phyloP scores from a whole-genome alignment of 2,329 filamentous ascomycete genomes.

The Fusarium illudens region DNA sequence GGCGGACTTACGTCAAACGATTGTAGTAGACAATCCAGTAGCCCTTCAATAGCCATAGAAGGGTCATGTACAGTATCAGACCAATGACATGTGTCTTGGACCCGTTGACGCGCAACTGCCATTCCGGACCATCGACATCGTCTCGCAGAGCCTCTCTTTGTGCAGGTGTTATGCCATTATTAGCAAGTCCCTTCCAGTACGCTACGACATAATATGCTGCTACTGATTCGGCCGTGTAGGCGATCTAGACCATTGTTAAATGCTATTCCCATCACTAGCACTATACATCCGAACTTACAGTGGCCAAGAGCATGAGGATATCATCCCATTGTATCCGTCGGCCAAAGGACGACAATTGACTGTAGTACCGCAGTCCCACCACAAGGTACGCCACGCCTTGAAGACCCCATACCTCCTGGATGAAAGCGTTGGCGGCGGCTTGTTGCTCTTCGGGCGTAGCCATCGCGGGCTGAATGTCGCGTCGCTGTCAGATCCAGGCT shows the following conservation, averaged over 20 bases:
- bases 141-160: neutral
- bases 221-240: slow-evolving; percentile 10
- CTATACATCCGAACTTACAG: neutral
- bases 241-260: neutral
- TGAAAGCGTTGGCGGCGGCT: slow-evolving; percentile 4
- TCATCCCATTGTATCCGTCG: slow-evolving; percentile 9
- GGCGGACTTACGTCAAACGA: neutral
- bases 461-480: neutral
- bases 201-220: slow-evolving; percentile 11
- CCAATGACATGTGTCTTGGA: slow-evolving; percentile 12
- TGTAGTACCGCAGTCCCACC: slow-evolving; percentile 8
- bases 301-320: slow-evolving; percentile 5
- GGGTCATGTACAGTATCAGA: slow-evolving; percentile 6
- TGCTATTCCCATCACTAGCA: neutral
- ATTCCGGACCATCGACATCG: neutral
- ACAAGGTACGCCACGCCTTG: slow-evolving; percentile 7
- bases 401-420: slow-evolving; percentile 12
- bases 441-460: slow-evolving; percentile 9
- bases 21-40: slow-evolving; percentile 12
- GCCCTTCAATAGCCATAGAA: slow-evolving; percentile 9
- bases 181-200: slow-evolving; percentile 6
- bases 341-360: slow-evolving; percentile 5
- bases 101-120: slow-evolving; percentile 1
- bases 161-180: slow-evolving; percentile 11
- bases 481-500: neutral